These are phyloP conservation scores for Juncus inflexus DNA, from an alignment of 176 grass and related monocot species.

Conservation along the genomic window DNA sequence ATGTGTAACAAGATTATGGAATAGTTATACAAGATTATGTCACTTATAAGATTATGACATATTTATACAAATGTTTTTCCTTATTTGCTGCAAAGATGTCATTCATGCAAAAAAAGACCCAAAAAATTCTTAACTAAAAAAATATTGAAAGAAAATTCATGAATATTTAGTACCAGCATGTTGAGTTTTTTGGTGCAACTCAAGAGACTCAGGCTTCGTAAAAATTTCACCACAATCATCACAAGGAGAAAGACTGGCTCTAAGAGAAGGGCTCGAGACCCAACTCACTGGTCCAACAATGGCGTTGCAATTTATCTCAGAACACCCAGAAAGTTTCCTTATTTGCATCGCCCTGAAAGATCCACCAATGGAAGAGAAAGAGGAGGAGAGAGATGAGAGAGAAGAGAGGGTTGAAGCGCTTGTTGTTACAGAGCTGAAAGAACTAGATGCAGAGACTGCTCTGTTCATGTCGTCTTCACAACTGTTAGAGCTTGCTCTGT, in stretches of 20 bases:
- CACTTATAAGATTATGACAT: no score
- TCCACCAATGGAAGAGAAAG: slow-evolving; percentile 47
- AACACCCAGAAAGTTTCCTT: slow-evolving; percentile 72
- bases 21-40: no score
- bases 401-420: slow-evolving; percentile 33
- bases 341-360: slow-evolving; percentile 56
- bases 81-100: no score
- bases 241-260: slow-evolving; percentile 43
- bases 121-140: not conserved
- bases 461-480: slow-evolving; percentile 16
- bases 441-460: slow-evolving; percentile 54
- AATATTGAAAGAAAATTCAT: not conserved
- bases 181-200: slow-evolving; percentile 51
- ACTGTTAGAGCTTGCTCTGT: slow-evolving; percentile 1
- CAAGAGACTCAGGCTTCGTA: slow-evolving; percentile 50
- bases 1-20: no score
- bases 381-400: slow-evolving; percentile 39
- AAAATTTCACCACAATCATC: slow-evolving; percentile 67
- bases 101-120: no score
- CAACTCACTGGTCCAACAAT: slow-evolving; percentile 42
- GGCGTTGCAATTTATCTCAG: slow-evolving; percentile 43
- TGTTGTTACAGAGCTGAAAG: slow-evolving; percentile 64
- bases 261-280: slow-evolving; percentile 30
- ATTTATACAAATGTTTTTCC: no score
- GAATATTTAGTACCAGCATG: slow-evolving; percentile 51